These are phyloP conservation scores for Citrus cavaleriei DNA, from an alignment of 345 rosid species.

Conservation along the genomic window DNA sequence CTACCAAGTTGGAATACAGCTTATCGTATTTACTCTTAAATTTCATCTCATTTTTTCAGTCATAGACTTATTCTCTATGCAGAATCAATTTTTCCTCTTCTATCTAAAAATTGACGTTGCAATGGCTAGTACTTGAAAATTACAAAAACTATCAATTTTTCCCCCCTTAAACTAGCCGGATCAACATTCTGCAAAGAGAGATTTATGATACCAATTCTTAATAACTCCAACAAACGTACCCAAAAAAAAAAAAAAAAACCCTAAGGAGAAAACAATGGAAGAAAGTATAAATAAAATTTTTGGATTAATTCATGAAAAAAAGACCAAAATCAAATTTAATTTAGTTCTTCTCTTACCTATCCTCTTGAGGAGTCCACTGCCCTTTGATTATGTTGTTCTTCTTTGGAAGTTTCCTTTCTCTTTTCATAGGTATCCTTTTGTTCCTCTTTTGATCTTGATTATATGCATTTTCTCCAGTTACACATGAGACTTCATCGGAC, in stretches of 20 bases:
- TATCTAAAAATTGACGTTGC: too few relatives aligned
- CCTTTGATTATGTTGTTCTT: constrained; percentile 49
- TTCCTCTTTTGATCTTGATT: constrained; percentile 14
- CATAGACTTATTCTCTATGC: too few relatives aligned
- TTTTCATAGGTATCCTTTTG: constrained; percentile 21
- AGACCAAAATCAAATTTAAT: neutral
- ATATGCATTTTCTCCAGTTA: constrained; percentile 12
- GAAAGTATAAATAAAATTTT: neutral
- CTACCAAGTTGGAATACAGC: too few relatives aligned
- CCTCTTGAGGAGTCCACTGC: constrained; percentile 67
- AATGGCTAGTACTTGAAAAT: too few relatives aligned
- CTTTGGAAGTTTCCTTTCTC: constrained; percentile 17
- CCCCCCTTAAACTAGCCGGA: constrained; percentile 31
- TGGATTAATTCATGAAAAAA: neutral
- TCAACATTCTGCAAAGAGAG: constrained; percentile 34
- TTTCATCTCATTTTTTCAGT: too few relatives aligned
- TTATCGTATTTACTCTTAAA: too few relatives aligned
- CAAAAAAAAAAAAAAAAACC: constrained; percentile 2
- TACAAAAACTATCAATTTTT: too few relatives aligned
- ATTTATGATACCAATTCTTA: neutral
- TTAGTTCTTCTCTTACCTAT: constrained; percentile 25
- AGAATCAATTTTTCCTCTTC: too few relatives aligned
- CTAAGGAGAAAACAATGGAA: neutral
- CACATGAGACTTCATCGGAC: constrained; percentile 19
- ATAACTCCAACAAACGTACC: neutral